Evolutionary conservation across 2,329 filamentous ascomycete species (phyloP).

Genomic region (Penicillium rolfsii): DNA sequence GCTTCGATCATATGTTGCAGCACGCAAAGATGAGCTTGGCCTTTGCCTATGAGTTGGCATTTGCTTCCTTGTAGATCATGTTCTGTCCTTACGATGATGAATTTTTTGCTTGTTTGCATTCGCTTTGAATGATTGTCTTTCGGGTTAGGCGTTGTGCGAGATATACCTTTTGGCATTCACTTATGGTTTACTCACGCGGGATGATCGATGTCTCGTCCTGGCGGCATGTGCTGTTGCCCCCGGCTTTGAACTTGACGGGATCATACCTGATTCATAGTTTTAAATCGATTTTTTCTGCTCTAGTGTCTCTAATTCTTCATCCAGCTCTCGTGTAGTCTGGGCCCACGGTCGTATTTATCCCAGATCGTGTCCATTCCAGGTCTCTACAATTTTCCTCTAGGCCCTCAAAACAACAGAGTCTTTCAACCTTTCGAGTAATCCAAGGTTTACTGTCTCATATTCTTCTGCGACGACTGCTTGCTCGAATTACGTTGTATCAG

Average conservation of each 20-base stretch:
- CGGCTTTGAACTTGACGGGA: background rate
- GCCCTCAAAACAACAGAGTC: background rate
- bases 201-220: background rate
- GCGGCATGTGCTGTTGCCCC: background rate
- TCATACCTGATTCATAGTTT: background rate
- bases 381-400: background rate
- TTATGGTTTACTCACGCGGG: background rate
- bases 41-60: conserved; percentile 81
- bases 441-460: too few relatives aligned
- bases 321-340: too few relatives aligned
- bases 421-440: too few relatives aligned
- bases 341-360: too few relatives aligned
- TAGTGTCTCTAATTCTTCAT: background rate
- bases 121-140: conserved; percentile 7
- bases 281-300: background rate
- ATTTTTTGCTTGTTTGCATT: conserved; percentile 1
- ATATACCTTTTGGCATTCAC: conserved; percentile 28
- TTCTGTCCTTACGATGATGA: background rate
- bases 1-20: conserved; percentile 89
- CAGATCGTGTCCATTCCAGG: too few relatives aligned
- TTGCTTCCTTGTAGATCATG: conserved; percentile 64
- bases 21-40: conserved; percentile 84
- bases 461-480: too few relatives aligned
- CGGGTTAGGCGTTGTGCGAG: conserved; percentile 22
- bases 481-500: background rate